Conservation (phyloP, 2,329 filamentous ascomycete genomes). For the Diaporthe helianthi region DNA sequence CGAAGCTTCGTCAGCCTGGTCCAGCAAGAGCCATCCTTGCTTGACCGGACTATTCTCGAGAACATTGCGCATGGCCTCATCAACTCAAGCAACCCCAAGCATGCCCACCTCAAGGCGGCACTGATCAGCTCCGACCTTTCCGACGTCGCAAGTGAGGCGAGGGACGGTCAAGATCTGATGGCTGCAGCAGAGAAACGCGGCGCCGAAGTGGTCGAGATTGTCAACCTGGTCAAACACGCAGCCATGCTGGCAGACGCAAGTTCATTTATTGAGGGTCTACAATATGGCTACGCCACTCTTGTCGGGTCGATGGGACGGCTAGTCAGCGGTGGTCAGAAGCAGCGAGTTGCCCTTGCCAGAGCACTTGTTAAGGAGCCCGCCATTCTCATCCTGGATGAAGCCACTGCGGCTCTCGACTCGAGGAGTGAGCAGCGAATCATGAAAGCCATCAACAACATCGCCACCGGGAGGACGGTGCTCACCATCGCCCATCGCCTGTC, state of each 20-base stretch:
- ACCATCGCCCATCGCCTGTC: slow-evolving; percentile 54
- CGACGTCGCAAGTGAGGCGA: slow-evolving; percentile 49
- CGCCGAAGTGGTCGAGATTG: slow-evolving; percentile 49
- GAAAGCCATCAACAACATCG: slow-evolving; percentile 52
- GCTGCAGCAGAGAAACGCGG: slow-evolving; percentile 36
- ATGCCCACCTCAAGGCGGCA: slow-evolving; percentile 44
- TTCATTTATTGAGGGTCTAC: slow-evolving; percentile 60
- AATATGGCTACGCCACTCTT: slow-evolving; percentile 60
- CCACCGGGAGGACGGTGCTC: slow-evolving; percentile 62
- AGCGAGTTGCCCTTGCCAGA: slow-evolving; percentile 65
- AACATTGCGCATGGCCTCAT: slow-evolving; percentile 53
- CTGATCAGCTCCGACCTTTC: slow-evolving; percentile 53
- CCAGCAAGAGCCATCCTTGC: slow-evolving; percentile 44
- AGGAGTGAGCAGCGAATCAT: slow-evolving; percentile 63
- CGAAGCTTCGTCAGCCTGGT: slow-evolving; percentile 44
- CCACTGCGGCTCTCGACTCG: slow-evolving; percentile 67
- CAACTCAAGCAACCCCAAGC: slow-evolving; percentile 44
- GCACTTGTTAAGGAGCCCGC: slow-evolving; percentile 63
- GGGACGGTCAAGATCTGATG: slow-evolving; percentile 36
- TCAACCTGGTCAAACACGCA: slow-evolving; percentile 53
- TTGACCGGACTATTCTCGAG: slow-evolving; percentile 48
- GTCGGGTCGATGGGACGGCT: slow-evolving; percentile 62
- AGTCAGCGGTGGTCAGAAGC: slow-evolving; percentile 66
- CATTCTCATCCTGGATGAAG: slow-evolving; percentile 67
- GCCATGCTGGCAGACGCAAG: slow-evolving; percentile 63